Evolutionary conservation across 1,284 basidiomycete species (phyloP), one percentile per base, ranked within the genome.

Genomic region (Volvariella volvacea): DNA sequence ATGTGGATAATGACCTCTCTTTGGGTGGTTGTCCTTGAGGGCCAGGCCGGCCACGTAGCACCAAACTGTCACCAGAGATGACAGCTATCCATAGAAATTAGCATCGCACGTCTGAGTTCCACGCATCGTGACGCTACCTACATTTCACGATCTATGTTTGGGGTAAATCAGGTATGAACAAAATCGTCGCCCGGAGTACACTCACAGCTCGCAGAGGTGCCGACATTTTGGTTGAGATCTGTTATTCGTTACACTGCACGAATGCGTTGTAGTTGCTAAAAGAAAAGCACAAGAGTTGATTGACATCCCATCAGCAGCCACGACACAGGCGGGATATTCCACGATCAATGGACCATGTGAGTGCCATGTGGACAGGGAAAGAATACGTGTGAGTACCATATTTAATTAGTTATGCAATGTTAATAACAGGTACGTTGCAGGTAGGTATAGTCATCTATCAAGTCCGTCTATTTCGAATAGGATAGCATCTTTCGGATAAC

Each of bases 21-120:
- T 92, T 93, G 7, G 88, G 81, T 42, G 82, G 76, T 63, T 92
- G 88, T 2, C 89, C 89, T 58, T 89, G 85, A 4, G 82, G 78
- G 20, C 84, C 83, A 14, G 80, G 77, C 47, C 82, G 76, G 52
- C 82, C 84, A 55, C 90, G 80, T 48, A 94, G 69, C 47, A 92
- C 74, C 45, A 95, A 79, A 38, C 90, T 87, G 64, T 94, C 92
- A 38, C 90, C 91, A 43, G 90, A 93, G 52, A 89, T 77, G 53
- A 90, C 89, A 60, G 88, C 90, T 93, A 58, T 37, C 48, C 22
- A 22, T 40, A 50, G 55, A 56, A 49, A 6, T 28, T 28, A 28
- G 25, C 25, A 28, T 28, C 12, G 12, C 25, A 12, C 39, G 34
- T 16, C 12, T 38, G 28, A 38, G 39, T 15, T 16, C 39, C 22